phyloP scores from a whole-genome alignment of 2,329 filamentous ascomycete genomes.

The Colletotrichum costaricense region DNA sequence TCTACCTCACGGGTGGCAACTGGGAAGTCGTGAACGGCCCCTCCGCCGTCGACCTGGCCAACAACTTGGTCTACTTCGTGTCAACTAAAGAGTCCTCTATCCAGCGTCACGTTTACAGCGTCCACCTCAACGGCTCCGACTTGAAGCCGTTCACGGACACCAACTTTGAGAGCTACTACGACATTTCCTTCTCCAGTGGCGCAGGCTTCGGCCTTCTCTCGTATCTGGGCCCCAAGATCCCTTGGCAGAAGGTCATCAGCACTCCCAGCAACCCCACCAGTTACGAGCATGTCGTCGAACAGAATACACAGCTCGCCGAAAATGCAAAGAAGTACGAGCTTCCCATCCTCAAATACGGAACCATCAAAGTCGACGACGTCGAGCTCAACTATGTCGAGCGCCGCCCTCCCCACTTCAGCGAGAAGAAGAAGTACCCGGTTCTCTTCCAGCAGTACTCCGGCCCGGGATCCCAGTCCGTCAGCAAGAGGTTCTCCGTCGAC shows the following conservation, averaged over 20 bases:
- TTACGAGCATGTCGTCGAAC: conserved; percentile 80
- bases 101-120: conserved; percentile 91
- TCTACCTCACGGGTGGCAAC: conserved; percentile 85
- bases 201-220: conserved; percentile 86
- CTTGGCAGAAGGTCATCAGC: conserved; percentile 90
- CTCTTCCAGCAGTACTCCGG: conserved; percentile 96
- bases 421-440: conserved; percentile 88
- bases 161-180: conserved; percentile 80
- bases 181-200: conserved; percentile 83
- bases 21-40: conserved; percentile 95
- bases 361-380: conserved; percentile 84
- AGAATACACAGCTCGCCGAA: conserved; percentile 77
- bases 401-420: conserved; percentile 88
- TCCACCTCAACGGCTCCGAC: conserved; percentile 82
- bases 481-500: conserved; percentile 83
- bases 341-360: conserved; percentile 84
- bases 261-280: conserved; percentile 75
- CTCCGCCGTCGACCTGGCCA: conserved; percentile 83
- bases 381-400: conserved; percentile 82
- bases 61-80: conserved; percentile 91
- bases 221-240: conserved; percentile 86
- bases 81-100: conserved; percentile 88
- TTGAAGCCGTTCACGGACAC: conserved; percentile 81
- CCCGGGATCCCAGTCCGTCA: conserved; percentile 90
- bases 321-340: conserved; percentile 82